Conservation (phyloP, 306 rosid species). For the Luffa acutangula region DNA sequence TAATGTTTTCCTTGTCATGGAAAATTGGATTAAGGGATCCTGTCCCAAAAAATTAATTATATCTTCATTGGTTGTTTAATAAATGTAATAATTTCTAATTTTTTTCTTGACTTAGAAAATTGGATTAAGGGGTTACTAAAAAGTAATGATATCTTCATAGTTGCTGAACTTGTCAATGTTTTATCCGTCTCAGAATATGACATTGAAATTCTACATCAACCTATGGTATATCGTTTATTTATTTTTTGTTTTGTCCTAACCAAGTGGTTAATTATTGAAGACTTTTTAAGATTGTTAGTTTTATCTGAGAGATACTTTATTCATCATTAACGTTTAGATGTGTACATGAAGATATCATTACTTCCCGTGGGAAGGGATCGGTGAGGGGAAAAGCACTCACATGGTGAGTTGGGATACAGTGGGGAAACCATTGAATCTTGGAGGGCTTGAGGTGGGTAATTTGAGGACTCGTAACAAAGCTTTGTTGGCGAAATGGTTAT, state of each 20-base stretch:
- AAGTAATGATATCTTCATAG: background rate
- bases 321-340: background rate
- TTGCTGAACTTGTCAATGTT: background rate
- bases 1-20: background rate
- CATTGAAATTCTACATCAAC: background rate
- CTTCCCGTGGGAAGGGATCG: too few relatives aligned
- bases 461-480: too few relatives aligned
- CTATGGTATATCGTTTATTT: background rate
- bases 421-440: too few relatives aligned
- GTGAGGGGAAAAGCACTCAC: too few relatives aligned
- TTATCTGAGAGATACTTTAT: background rate
- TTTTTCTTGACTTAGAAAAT: background rate
- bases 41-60: background rate
- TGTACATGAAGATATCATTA: background rate
- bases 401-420: too few relatives aligned
- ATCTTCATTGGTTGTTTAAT: background rate
- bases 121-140: background rate
- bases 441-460: too few relatives aligned
- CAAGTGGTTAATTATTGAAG: background rate
- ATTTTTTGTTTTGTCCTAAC: background rate
- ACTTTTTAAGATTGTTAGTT: background rate
- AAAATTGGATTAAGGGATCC: background rate
- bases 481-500: too few relatives aligned
- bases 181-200: background rate
- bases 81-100: background rate